Evolutionary conservation across 2,329 filamentous ascomycete species (phyloP).

Genomic region (Epichloe sp.): DNA sequence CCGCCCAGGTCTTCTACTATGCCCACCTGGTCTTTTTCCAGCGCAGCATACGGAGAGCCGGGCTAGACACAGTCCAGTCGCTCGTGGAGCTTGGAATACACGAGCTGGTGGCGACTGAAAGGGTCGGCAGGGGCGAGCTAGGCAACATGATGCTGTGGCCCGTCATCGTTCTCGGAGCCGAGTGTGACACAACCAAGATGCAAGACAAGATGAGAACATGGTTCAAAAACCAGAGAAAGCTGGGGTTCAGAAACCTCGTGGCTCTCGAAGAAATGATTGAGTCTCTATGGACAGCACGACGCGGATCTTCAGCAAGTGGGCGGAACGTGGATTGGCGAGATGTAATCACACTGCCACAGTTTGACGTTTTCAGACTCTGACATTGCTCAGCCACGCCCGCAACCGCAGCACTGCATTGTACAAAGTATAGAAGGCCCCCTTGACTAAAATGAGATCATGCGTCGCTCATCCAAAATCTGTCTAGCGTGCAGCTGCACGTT

Average conservation of each 20-base stretch:
- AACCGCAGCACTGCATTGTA: too few relatives aligned
- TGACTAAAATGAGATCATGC: constrained; percentile 3
- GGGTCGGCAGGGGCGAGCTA: constrained; percentile 13
- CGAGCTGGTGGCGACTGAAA: constrained; percentile 20
- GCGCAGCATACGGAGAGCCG: constrained; percentile 16
- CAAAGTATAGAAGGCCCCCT: too few relatives aligned
- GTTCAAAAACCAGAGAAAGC: constrained; percentile 18
- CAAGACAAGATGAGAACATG: constrained; percentile 17
- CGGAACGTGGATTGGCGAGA: constrained; percentile 19
- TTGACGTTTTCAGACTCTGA: constrained; percentile 16
- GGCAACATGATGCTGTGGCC: constrained; percentile 24
- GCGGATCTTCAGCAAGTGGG: background rate
- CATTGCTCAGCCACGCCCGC: too few relatives aligned
- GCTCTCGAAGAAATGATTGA: constrained; percentile 18
- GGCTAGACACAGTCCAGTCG: constrained; percentile 14
- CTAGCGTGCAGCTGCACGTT: constrained; percentile 16
- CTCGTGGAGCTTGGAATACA: constrained; percentile 18
- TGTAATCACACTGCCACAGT: constrained; percentile 18
- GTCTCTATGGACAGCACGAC: constrained; percentile 17
- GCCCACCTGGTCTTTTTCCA: constrained; percentile 22
- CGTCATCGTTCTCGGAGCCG: constrained; percentile 21
- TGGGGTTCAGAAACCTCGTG: constrained; percentile 21
- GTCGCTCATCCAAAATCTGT: background rate
- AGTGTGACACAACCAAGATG: constrained; percentile 15
- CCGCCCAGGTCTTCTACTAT: constrained; percentile 21